Base-by-base conservation (phyloP, 163 green algal species). In the Dunaliella salina region DNA sequence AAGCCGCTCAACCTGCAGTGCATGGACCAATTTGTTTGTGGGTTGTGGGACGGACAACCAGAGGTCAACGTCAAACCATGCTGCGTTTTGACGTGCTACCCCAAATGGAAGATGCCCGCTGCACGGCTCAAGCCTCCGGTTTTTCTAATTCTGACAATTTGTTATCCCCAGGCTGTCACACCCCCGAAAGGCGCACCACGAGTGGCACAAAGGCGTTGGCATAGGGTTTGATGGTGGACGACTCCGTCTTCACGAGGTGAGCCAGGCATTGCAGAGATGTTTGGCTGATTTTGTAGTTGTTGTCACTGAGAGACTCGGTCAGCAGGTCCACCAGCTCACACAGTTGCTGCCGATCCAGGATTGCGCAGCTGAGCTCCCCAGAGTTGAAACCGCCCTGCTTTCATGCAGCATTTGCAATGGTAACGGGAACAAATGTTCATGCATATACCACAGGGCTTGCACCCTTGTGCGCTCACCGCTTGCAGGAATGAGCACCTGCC, bases 251-350 rank as follows among this genome's bases (percentile, higher is more conserved):
- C 13, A 86, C 87, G 24, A 92, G 63, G 24, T 30, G 50, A 33
- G 88, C 80, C 80, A 89, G 89, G 33, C 80, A 83, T 63, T 89
- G 84, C 22, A 92, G 87, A 33, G 86, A 80, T 32, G 84, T 84
- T 29, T 90, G 84, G 15, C 81, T 84, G 33, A 91, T 87, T 85
- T 92, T 92, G 87, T 86, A 86, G 84, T 92, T 92, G 46, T 84
- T 88, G 79, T 92, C 89, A 24, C 33, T 81, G 45, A 92, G 85
- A 29, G 90, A 83, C 71, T 87, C 80, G 3, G 67, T 46, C 3
- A 85, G 86, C 13, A 85, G n/a, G 80, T 92, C 89, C 22, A 92
- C 85, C 33, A 92, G 69, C 25, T 87, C 80, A 71, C 85, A 86
- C 40, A 92, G 33, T 67, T 92, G 86, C 50, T 91, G 86, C 32